Evolutionary conservation across 306 rosid species (phyloP).

Genomic region (Macrotyloma uniflorum): DNA sequence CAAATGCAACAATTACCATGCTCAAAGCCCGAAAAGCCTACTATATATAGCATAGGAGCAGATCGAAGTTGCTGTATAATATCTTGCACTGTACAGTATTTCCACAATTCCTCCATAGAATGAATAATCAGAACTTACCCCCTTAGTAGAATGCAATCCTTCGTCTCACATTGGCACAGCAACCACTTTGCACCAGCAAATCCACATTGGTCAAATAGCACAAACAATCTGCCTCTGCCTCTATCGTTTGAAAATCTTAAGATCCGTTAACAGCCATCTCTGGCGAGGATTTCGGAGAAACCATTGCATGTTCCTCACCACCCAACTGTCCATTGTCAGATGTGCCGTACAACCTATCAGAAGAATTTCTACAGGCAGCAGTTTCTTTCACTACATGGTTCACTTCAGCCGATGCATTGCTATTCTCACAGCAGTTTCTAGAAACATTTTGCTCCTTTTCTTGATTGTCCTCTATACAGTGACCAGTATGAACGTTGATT

Average conservation of each 20-base stretch:
- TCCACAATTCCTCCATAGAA: constrained; percentile 45
- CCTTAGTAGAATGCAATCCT: constrained; percentile 29
- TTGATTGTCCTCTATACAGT: constrained; percentile 46
- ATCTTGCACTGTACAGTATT: constrained; percentile 56
- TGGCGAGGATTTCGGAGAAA: constrained; percentile 85
- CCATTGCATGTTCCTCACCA: constrained; percentile 69
- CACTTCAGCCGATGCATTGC: constrained; percentile 43
- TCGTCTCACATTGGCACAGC: constrained; percentile 35
- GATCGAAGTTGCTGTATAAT: constrained; percentile 45
- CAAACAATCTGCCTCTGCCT: constrained; percentile 25
- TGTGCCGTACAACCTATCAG: constrained; percentile 52
- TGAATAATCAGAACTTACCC: constrained; percentile 38
- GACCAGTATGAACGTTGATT: constrained; percentile 37
- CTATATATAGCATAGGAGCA: constrained; percentile 40
- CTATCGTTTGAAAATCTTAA: constrained; percentile 36
- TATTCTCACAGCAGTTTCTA: constrained; percentile 48
- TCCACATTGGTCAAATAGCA: constrained; percentile 44
- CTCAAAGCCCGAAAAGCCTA: constrained; percentile 50
- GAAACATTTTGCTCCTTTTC: constrained; percentile 48
- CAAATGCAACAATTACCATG: constrained; percentile 59
- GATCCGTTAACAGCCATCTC: constrained; percentile 92
- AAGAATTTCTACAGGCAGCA: constrained; percentile 50
- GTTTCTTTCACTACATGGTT: constrained; percentile 62
- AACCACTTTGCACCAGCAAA: constrained; percentile 51
- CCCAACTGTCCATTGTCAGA: constrained; percentile 66